phyloP scores from a whole-genome alignment of 2,329 filamentous ascomycete genomes.

The Aspergillus jensenii region DNA sequence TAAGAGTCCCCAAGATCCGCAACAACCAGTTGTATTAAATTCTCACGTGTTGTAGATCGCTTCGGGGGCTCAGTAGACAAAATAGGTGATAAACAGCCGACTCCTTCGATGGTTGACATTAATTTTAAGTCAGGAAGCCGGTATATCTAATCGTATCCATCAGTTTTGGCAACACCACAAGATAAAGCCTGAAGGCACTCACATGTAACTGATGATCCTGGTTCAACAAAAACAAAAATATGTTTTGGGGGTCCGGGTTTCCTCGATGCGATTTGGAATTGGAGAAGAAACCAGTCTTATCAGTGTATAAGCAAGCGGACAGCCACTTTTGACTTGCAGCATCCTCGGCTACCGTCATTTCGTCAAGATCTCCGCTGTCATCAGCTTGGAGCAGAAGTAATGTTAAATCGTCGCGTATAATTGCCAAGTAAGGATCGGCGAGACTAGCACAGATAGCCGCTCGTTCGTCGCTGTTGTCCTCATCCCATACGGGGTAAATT shows the following conservation, averaged over 20 bases:
- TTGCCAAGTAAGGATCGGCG: constrained; percentile 78
- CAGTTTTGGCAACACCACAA: background rate
- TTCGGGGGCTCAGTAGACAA: constrained; percentile 71
- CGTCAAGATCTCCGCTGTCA: constrained; percentile 79
- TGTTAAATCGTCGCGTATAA: constrained; percentile 81
- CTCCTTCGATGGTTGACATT: constrained; percentile 71
- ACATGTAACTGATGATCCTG: constrained; percentile 73
- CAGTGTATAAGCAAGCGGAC: constrained; percentile 80
- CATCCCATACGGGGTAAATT: constrained; percentile 89
- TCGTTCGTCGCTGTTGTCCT: constrained; percentile 76
- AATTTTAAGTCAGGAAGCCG: constrained; percentile 72
- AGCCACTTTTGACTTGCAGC: constrained; percentile 70
- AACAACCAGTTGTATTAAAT: constrained; percentile 75
- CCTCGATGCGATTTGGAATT: constrained; percentile 22
- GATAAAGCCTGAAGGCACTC: constrained; percentile 35
- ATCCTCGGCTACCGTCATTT: constrained; percentile 66
- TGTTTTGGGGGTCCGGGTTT: constrained; percentile 44
- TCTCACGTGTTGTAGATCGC: constrained; percentile 70
- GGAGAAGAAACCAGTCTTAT: constrained; percentile 59
- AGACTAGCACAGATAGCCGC: constrained; percentile 79
- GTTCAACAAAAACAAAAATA: constrained; percentile 76
- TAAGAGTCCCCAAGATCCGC: constrained; percentile 79
- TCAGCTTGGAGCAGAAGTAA: constrained; percentile 78
- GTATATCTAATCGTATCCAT: constrained; percentile 60
- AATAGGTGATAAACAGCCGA: constrained; percentile 74